phyloP scores from a whole-genome alignment of 129 eudicot genomes.

The Flaveria sonorensis region DNA sequence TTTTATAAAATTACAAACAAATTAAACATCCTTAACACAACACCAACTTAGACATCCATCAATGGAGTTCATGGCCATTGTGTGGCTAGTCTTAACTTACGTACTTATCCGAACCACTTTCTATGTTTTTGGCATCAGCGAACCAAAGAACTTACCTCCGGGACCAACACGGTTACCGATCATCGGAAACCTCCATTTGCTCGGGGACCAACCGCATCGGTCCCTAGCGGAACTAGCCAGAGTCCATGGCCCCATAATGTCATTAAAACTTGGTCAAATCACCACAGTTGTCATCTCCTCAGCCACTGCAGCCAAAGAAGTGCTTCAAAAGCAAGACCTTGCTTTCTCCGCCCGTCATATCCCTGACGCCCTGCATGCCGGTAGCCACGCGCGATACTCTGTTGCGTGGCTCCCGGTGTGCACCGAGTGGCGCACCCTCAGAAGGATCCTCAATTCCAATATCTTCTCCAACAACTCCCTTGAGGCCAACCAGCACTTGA shows the following conservation, averaged over 20 bases:
- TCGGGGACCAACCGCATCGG: constrained; percentile 45
- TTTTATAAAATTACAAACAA: no score
- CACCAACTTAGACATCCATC: not conserved
- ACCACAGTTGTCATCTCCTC: constrained; percentile 62
- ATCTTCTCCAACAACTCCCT: constrained; percentile 32
- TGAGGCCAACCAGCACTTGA: constrained; percentile 32
- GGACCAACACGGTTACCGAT: constrained; percentile 43
- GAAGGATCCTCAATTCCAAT: constrained; percentile 17
- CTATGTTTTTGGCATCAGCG: not conserved
- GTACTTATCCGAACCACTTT: constrained; percentile 19
- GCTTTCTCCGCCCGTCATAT: constrained; percentile 48
- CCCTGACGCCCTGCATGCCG: constrained; percentile 51
- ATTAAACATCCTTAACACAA: not conserved
- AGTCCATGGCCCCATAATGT: constrained; percentile 49
- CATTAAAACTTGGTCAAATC: constrained; percentile 39
- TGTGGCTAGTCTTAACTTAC: constrained; percentile 22
- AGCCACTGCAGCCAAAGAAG: constrained; percentile 48
- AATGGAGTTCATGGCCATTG: constrained; percentile 39
- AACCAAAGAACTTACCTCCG: constrained; percentile 44
- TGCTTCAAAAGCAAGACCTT: constrained; percentile 62
- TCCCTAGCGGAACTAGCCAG: constrained; percentile 41
- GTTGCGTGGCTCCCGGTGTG: constrained; percentile 32
- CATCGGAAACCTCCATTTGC: constrained; percentile 46
- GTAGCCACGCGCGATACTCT: constrained; percentile 44
- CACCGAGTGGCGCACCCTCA: constrained; percentile 26